These are phyloP conservation scores for Talaromyces amestolkiae DNA, from an alignment of 2,329 filamentous ascomycete species.

Conservation along the genomic window DNA sequence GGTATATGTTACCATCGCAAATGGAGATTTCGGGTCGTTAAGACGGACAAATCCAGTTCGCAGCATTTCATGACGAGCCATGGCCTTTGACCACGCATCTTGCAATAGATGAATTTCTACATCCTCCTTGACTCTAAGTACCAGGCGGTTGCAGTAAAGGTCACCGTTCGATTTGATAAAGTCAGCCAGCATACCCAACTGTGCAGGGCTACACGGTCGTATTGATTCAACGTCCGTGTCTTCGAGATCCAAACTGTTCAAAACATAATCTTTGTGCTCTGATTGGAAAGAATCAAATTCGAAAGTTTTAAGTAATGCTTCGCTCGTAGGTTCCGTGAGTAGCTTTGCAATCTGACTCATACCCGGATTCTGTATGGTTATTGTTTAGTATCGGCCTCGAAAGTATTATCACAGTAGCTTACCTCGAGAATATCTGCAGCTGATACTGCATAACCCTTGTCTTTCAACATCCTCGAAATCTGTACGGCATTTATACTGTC, in stretches of 20 bases:
- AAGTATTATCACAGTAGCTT: constrained; percentile 13
- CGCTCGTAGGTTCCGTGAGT: constrained; percentile 43
- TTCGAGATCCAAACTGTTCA: constrained; percentile 32
- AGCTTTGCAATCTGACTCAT: constrained; percentile 33
- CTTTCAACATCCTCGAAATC: constrained; percentile 66
- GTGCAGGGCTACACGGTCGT: constrained; percentile 75
- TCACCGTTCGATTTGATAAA: constrained; percentile 65
- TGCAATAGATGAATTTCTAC: constrained; percentile 46
- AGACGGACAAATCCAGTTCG: constrained; percentile 69
- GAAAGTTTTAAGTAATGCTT: constrained; percentile 29
- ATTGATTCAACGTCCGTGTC: constrained; percentile 53
- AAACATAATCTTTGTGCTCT: constrained; percentile 38
- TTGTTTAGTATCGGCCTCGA: neutral
- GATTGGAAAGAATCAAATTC: constrained; percentile 54
- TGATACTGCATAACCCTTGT: constrained; percentile 56
- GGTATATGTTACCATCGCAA: constrained; percentile 69
- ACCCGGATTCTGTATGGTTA: constrained; percentile 34
- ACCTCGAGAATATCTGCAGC: constrained; percentile 72
- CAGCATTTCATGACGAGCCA: constrained; percentile 65
- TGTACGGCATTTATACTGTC: constrained; percentile 88
- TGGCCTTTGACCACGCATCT: constrained; percentile 59
- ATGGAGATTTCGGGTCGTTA: constrained; percentile 60
- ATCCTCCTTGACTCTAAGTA: constrained; percentile 47
- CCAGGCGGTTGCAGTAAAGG: constrained; percentile 74
- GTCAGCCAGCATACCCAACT: constrained; percentile 75